Percentiles rank a stretch among this genome's conserved stretches.
Conservation (phyloP, 129 eudicot genomes). For the Artemisia annua region DNA sequence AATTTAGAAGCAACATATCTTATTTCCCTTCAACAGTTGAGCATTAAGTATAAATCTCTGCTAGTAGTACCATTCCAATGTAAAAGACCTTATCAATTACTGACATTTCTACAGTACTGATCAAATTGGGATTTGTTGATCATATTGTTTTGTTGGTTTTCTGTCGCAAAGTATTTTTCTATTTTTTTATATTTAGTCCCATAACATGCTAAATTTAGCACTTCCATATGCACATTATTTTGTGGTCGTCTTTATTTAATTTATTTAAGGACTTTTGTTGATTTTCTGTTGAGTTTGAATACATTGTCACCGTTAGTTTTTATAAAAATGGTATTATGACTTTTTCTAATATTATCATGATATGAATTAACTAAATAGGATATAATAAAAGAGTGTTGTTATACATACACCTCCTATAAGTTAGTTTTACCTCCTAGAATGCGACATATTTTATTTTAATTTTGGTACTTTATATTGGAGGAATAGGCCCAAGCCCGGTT, state of each 20-base stretch:
- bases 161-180: neutral
- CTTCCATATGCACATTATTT: neutral
- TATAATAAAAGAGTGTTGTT: too few relatives aligned
- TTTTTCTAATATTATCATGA: neutral
- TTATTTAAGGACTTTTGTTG: slow-evolving; percentile 8
- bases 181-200: neutral
- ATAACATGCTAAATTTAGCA: too few relatives aligned
- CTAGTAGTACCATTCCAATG: slow-evolving; percentile 1
- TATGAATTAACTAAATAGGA: neutral
- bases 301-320: neutral
- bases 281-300: slow-evolving; percentile 1
- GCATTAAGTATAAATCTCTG: slow-evolving; percentile 19
- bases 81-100: neutral
- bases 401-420: too few relatives aligned
- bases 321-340: neutral
- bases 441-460: too few relatives aligned
- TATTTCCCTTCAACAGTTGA: neutral
- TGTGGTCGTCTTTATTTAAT: neutral
- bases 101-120: neutral
- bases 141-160: slow-evolving; percentile 10
- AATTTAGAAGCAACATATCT: slow-evolving; percentile 26
- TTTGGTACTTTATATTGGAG: too few relatives aligned
- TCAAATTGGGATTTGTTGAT: too few relatives aligned
- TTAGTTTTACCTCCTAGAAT: too few relatives aligned
- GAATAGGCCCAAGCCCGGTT: too few relatives aligned